Base-by-base conservation (phyloP, 2,329 filamentous ascomycete species). In the Trichoderma oligosporum region DNA sequence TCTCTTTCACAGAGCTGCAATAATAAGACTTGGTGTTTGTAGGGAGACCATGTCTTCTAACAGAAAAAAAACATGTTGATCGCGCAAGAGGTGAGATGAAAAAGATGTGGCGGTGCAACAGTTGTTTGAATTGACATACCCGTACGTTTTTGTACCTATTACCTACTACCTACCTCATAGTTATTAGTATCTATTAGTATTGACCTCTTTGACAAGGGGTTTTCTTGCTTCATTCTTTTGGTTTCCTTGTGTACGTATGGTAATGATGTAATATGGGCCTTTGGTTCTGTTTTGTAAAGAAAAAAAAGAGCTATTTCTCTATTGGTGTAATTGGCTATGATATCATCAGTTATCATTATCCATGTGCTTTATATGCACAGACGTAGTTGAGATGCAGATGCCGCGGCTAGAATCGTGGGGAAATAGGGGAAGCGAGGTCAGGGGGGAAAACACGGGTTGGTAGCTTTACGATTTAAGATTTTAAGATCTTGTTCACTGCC, bases 1-100 rank as follows among this genome's bases (percentile, higher is more conserved):
- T 58, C 62, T 60, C 57, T 48, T 63, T 53, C 55, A 54, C 54
- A 65, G 62, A 68, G 65, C 66, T 67, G 67, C 61, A 58, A 25
- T 41, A 63, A 64, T n/a, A n/a, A 55, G 46, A 60, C 62, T 55
- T 55, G 62, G 58, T 64, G 63, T 47, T 27, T 22, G 20, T 25
- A 36, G 45, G 54, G 31, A 36, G 45, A 22, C 45, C 36, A 53
- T 46, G 45, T 55, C 29, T 31, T 53, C 51, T 38, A 49, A 16
- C 33, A 35, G 20, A 39, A 51, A 39, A 33, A 35, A 44, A 25
- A n/a, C 24, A 33, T 16, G 24, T 44, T 35, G 39, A 53, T 18
- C 38, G 29, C 33, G 22, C 11, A 18, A 38, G 27, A 45, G 24
- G 39, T 38, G 45, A 49, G 35, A 44, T 18, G 39, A 16, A 5